Conservation (phyloP, 225 moss, liverwort and hornwort species). For the Sphagnum contortum region DNA sequence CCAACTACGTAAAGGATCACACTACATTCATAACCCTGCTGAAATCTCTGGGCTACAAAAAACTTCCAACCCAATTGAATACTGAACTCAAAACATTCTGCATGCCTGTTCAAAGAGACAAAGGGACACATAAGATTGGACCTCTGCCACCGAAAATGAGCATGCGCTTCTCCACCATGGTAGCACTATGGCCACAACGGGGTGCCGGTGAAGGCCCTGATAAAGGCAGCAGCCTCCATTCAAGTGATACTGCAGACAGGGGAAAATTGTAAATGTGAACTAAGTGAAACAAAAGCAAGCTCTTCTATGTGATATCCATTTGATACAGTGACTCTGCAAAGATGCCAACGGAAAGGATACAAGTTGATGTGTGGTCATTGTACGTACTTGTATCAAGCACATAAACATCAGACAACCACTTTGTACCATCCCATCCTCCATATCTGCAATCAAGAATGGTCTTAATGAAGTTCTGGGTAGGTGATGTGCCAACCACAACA, state of each 20-base stretch:
- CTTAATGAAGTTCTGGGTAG: no score
- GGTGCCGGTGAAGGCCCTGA: slow-evolving; percentile 77
- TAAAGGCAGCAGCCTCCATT: slow-evolving; percentile 74
- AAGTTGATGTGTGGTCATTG: not conserved
- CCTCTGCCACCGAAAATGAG: slow-evolving; percentile 98
- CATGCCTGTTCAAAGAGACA: not conserved
- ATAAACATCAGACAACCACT: slow-evolving; percentile 92
- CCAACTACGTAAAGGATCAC: slow-evolving; percentile 1
- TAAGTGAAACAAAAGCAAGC: no score
- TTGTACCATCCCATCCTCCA: slow-evolving; percentile 97
- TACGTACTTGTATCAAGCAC: slow-evolving; percentile 86
- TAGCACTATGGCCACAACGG: slow-evolving; percentile 95
- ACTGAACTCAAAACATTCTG: no score
- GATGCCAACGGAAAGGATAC: not conserved
- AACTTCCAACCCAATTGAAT: no score
- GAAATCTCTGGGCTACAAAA: no score
- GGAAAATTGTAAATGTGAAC: not conserved
- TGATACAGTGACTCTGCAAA: no score
- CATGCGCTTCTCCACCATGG: slow-evolving; percentile 99
- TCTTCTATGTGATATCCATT: no score
- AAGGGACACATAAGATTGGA: slow-evolving; percentile 7
- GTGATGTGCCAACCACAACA: no score
- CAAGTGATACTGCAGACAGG: slow-evolving; percentile 66
- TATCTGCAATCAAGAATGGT: slow-evolving; percentile 48
- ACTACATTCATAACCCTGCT: no score